These are phyloP conservation scores for Leptographium flavum DNA, from an alignment of 2,329 filamentous ascomycete genomes.

Conservation along the genomic window DNA sequence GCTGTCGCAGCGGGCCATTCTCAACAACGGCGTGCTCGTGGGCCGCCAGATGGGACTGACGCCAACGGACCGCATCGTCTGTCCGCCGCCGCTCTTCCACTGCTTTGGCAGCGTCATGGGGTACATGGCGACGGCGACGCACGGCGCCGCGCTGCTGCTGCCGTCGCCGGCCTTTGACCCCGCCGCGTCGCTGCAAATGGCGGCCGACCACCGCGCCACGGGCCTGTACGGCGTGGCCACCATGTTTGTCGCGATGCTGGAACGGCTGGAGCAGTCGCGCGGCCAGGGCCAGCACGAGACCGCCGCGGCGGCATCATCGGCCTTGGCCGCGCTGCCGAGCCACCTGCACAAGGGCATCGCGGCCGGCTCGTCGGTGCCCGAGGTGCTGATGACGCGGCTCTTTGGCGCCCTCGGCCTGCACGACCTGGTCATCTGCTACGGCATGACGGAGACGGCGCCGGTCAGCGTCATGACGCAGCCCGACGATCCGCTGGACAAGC, in stretches of 20 bases:
- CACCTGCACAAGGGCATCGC: slow-evolving; percentile 76
- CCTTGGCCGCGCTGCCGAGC: slow-evolving; percentile 9
- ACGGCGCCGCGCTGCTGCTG: slow-evolving; percentile 67
- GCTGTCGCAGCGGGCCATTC: slow-evolving; percentile 68
- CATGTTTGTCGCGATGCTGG: slow-evolving; percentile 84
- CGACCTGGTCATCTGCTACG: slow-evolving; percentile 86
- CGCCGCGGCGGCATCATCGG: neutral
- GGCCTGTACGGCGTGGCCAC: slow-evolving; percentile 81
- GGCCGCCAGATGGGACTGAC: slow-evolving; percentile 73
- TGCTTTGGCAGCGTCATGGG: slow-evolving; percentile 88
- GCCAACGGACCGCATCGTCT: slow-evolving; percentile 61
- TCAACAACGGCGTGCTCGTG: slow-evolving; percentile 85
- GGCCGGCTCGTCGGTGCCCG: slow-evolving; percentile 73
- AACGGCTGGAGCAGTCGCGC: slow-evolving; percentile 44
- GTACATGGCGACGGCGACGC: slow-evolving; percentile 88
- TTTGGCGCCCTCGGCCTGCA: slow-evolving; percentile 61
- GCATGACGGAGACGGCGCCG: slow-evolving; percentile 83
- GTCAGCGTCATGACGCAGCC: slow-evolving; percentile 73
- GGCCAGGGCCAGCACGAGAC: slow-evolving; percentile 12
- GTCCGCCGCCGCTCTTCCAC: slow-evolving; percentile 73
- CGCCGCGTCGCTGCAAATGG: slow-evolving; percentile 48
- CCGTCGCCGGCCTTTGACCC: slow-evolving; percentile 81
- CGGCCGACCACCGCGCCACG: slow-evolving; percentile 37
- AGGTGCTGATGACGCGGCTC: slow-evolving; percentile 63
- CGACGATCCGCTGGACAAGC: slow-evolving; percentile 55